A percentile compares a stretch with the other conserved stretches of the same genome.
phyloP scores from a whole-genome alignment of 1,284 basidiomycete species.

The Cystobasidium slooffiae region DNA sequence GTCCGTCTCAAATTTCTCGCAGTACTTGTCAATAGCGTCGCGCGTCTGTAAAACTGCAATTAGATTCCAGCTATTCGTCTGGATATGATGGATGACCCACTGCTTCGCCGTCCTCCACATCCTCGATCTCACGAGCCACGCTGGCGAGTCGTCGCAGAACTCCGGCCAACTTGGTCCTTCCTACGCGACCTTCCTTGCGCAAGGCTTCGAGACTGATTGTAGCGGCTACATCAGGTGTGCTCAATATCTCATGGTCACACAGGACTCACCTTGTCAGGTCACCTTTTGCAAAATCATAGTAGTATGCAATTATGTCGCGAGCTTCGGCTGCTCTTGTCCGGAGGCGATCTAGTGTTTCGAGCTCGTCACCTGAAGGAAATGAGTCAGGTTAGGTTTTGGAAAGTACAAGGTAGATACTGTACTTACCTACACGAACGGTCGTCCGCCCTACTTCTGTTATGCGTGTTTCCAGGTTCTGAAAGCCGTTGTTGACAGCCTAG shows the following conservation, averaged over 20 bases:
- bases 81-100: no score
- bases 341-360: constrained; percentile 91
- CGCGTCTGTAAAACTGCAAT: constrained; percentile 64
- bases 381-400: constrained; percentile 6
- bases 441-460: constrained; percentile 80
- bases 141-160: constrained; percentile 84
- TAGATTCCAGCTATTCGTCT: no score
- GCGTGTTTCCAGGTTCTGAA: constrained; percentile 43
- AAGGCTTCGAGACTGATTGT: constrained; percentile 69
- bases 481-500: constrained; percentile 45
- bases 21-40: constrained; percentile 90
- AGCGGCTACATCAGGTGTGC: background rate
- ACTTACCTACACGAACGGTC: constrained; percentile 86
- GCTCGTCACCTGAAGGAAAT: constrained; percentile 77
- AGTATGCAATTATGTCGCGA: constrained; percentile 91
- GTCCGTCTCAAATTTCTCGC: constrained; percentile 98
- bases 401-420: background rate
- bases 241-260: background rate
- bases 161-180: constrained; percentile 84
- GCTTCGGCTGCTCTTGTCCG: constrained; percentile 91
- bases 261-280: constrained; percentile 65
- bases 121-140: constrained; percentile 85
- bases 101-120: constrained; percentile 61
- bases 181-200: constrained; percentile 77
- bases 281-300: constrained; percentile 86